Base-by-base conservation (phyloP, 805 yeast species). In the Cyberlindnera bimundalis region DNA sequence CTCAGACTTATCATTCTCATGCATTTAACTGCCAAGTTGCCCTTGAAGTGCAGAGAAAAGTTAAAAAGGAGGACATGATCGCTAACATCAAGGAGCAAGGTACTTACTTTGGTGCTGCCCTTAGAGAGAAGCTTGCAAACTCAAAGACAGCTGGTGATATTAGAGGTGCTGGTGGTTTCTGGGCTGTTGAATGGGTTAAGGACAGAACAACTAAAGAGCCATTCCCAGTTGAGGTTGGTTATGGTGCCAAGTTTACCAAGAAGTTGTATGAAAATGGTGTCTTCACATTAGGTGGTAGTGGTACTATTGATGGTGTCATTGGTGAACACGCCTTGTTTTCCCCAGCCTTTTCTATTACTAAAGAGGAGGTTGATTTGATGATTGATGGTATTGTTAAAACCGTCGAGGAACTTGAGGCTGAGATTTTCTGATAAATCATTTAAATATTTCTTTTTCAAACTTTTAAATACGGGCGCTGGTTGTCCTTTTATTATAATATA, bases 91-190 rank as follows among this genome's bases (percentile, higher is more conserved):
- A 58, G 29, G 59, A 60, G 25, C 61, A 61, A 29, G 79, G 79
- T 46, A 63, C 62, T 43, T 65, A 68, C 44, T 53, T 75, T 51
- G 75, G 74, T 39, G 52, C 55, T 19, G 43, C 51, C 28, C 49
- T 74, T 36, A 48, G 43, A 10, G 52, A 53, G 18, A 53, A 61
- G 41, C 52, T 70, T 12, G 54, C 50, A 11, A 48, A 60, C 32
- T 56, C 60, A 10, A 52, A 45, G 40, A 46, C 60, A 63, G 70
- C 69, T 33, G 80, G 79, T 45, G 74, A 73, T 40, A 68, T 74
- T 21, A 67, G 80, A 61, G 81, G 81, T 30, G 50, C 67, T 42
- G 81, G 80, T 43, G 71, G 75, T 9, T 76, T 76, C 61, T 72
- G 79, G 73, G 68, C 74, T 1, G 45, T 75, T 40, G 81, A 76